Evolutionary conservation across 192 early-diverging fungal genomes (phyloP).

Genomic region (Powellomyces hirtus): DNA sequence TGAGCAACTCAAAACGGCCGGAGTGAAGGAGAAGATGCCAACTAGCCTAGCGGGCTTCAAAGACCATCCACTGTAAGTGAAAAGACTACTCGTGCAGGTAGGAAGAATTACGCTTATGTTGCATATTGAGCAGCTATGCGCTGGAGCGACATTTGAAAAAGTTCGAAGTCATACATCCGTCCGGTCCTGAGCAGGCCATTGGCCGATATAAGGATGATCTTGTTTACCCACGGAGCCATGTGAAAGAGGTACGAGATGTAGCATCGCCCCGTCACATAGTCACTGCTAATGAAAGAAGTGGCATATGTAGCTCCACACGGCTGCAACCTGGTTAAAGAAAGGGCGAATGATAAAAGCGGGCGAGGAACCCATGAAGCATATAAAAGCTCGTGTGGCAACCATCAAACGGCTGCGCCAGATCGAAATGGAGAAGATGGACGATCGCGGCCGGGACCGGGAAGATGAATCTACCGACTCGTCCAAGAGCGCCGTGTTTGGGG

Average conservation of each 20-base stretch:
- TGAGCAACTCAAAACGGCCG: constrained; percentile 39
- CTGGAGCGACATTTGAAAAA: constrained; percentile 82
- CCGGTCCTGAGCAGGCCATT: constrained; percentile 54
- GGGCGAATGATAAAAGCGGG: constrained; percentile 51
- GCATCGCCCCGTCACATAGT: neutral
- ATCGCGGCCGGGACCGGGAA: too few relatives aligned
- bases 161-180: constrained; percentile 73
- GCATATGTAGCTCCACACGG: constrained; percentile 28
- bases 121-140: constrained; percentile 55
- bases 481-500: constrained; percentile 65
- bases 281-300: neutral
- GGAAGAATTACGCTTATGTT: neutral
- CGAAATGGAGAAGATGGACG: constrained; percentile 32
- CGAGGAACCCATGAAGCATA: constrained; percentile 45
- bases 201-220: constrained; percentile 73
- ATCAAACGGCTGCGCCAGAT: constrained; percentile 41
- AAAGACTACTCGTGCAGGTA: neutral
- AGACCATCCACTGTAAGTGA: constrained; percentile 68
- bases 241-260: constrained; percentile 52
- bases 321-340: constrained; percentile 63
- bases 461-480: constrained; percentile 8
- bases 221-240: constrained; percentile 75
- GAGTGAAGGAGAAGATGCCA: constrained; percentile 69
- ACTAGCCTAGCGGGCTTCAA: constrained; percentile 75
- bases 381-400: constrained; percentile 46